Evolutionary conservation across 1,139 yeast species (phyloP), one percentile per base, ranked within the genome.

Genomic region (Pichia kudriavzevii): DNA sequence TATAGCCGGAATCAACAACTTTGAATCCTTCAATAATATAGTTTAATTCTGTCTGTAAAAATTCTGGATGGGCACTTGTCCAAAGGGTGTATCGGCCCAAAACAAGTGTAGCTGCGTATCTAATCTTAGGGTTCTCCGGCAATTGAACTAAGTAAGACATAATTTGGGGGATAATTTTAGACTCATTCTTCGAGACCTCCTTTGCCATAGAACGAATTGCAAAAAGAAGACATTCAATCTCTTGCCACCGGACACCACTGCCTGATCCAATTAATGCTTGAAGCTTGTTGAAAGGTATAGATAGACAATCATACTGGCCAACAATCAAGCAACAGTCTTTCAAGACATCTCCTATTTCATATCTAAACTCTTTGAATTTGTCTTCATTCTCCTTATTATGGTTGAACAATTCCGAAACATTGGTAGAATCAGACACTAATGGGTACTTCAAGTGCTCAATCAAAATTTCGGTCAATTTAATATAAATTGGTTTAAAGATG

Each of bases 341-440:
- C 44, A 93, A 64, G 10, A 91, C 95, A 56, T 91, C 97, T 21
- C 97, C 97, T 83, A 91, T 84, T 43, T 87, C 95, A 59, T 91
- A 93, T 50, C 99, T 69, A 59, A 88, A 91, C 38, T 85, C 94
- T 51, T 84, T 79, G 57, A 93, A 93, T 56, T 84, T 84, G 53
- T 91, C 99, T 55, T 87, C 95, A 40, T 76, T 83, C 56, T 87
- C 96, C 43, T 69, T 69, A 20, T 65, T 66, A 22, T 62, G 65
- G 36, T 63, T 59, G 26, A 53, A 52, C 15, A 54, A 41, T 19
- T 44, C 50, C 6, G 34, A 34, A n/a, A 52, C 25, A 31, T 50
- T 47, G 2, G 56, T 53, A 1, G 59, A 52, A 30, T 43, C 35
- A 7, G 59, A 49, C 4, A 63, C 67, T 12, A 64, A 57, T 7